Evolutionary conservation across 2,329 filamentous ascomycete genomes (phyloP).

Genomic region (Hymenoscyphus fraxineus): DNA sequence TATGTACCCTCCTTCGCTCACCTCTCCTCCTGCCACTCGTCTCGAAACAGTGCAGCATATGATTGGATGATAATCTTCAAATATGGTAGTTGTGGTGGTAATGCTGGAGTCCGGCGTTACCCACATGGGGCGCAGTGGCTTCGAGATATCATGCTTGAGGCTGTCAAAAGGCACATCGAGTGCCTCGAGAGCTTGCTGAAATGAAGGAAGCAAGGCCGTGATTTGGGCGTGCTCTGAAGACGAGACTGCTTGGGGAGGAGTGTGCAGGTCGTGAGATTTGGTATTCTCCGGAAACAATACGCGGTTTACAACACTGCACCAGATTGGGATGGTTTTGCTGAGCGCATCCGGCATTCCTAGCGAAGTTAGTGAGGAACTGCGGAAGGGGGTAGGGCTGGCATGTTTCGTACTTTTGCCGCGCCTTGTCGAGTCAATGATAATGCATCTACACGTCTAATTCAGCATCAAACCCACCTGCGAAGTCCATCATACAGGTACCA

Average conservation of each 20-base stretch:
- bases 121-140: slow-evolving; percentile 77
- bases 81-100: slow-evolving; percentile 41
- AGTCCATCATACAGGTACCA: slow-evolving; percentile 29
- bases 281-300: slow-evolving; percentile 63
- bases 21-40: slow-evolving; percentile 64
- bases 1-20: slow-evolving; percentile 73
- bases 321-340: slow-evolving; percentile 89
- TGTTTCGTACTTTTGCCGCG: slow-evolving; percentile 69
- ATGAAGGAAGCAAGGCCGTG: slow-evolving; percentile 49
- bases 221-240: slow-evolving; percentile 79
- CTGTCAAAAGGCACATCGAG: slow-evolving; percentile 58
- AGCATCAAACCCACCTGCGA: slow-evolving; percentile 2
- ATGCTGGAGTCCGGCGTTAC: slow-evolving; percentile 65
- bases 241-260: slow-evolving; percentile 69
- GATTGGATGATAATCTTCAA: slow-evolving; percentile 63
- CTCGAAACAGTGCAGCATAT: slow-evolving; percentile 84
- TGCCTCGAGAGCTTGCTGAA: slow-evolving; percentile 46
- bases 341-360: slow-evolving; percentile 87
- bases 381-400: neutral
- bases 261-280: slow-evolving; percentile 53
- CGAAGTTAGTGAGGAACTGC: slow-evolving; percentile 19
- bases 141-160: slow-evolving; percentile 55
- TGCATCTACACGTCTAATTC: slow-evolving; percentile 46
- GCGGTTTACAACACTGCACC: slow-evolving; percentile 83
- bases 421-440: slow-evolving; percentile 90